A percentile compares a stretch with the other conserved stretches of the same genome.
Conservation (phyloP, 148 eudicot genomes). For the Limonium bicolor region DNA sequence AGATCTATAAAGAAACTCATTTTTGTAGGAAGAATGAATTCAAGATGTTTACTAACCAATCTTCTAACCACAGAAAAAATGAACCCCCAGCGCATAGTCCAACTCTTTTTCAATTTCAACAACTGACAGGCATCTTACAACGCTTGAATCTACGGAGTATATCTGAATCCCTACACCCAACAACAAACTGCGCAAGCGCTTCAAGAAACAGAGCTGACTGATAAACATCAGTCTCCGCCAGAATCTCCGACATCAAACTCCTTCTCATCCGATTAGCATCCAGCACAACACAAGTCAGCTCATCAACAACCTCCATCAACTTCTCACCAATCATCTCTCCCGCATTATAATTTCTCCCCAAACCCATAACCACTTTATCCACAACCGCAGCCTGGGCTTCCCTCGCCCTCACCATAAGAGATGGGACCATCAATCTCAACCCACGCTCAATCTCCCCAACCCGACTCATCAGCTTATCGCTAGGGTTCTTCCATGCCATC, state of each 20-base stretch:
- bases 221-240: constrained; percentile 41
- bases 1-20: too few species aligned
- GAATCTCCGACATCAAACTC: constrained; percentile 60
- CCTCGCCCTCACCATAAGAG: constrained; percentile 32
- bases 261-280: constrained; percentile 73
- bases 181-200: constrained; percentile 55
- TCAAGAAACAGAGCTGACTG: constrained; percentile 71
- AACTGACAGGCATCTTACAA: constrained; percentile 20
- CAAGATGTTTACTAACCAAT: too few species aligned
- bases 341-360: constrained; percentile 16
- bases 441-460: constrained; percentile 74
- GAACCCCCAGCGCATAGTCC: too few species aligned
- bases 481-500: constrained; percentile 40
- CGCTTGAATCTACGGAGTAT: constrained; percentile 29
- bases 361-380: constrained; percentile 25
- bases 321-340: constrained; percentile 11
- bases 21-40: too few species aligned
- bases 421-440: constrained; percentile 69
- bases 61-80: too few species aligned
- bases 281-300: constrained; percentile 48
- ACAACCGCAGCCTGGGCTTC: constrained; percentile 40
- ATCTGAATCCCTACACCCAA: constrained; percentile 48
- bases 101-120: too few species aligned
- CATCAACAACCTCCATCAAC: constrained; percentile 38
- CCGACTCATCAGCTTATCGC: constrained; percentile 16